Evolutionary conservation across 1,284 basidiomycete genomes (phyloP).

Genomic region (Ustilago xerochloae): DNA sequence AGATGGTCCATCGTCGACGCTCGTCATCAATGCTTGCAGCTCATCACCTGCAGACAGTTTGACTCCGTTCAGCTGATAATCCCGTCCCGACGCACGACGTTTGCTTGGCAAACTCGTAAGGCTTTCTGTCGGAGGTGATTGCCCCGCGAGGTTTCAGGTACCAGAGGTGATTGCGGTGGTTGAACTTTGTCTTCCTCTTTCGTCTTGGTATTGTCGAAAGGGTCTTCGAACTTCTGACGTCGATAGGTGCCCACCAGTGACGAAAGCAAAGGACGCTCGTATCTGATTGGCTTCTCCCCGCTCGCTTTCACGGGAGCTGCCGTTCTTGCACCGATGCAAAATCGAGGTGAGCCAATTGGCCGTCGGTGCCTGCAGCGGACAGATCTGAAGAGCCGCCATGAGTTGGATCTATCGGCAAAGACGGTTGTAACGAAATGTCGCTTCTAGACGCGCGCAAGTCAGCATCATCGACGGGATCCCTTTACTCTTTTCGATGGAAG

Average conservation of each 20-base stretch:
- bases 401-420: constrained; percentile 1
- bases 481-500: not conserved
- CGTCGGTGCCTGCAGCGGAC: constrained; percentile 19
- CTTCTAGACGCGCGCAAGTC: constrained; percentile 13
- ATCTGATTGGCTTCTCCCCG: constrained; percentile 5
- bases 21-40: not conserved
- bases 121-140: not conserved
- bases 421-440: not conserved
- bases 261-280: not conserved
- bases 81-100: not conserved
- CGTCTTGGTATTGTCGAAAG: not conserved
- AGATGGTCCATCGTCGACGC: not conserved
- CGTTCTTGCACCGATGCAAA: not conserved
- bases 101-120: constrained; percentile 5
- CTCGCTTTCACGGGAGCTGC: constrained; percentile 11
- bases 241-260: not conserved
- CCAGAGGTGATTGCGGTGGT: not conserved
- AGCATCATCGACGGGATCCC: constrained; percentile 13
- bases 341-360: too few species aligned
- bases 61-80: constrained; percentile 1
- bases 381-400: not conserved
- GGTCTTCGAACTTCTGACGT: constrained; percentile 12
- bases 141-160: constrained; percentile 14
- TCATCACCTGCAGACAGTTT: not conserved
- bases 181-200: not conserved